These are phyloP conservation scores for Ganoderma lingzhi DNA, from an alignment of 1,284 basidiomycete genomes.

Conservation along the genomic window DNA sequence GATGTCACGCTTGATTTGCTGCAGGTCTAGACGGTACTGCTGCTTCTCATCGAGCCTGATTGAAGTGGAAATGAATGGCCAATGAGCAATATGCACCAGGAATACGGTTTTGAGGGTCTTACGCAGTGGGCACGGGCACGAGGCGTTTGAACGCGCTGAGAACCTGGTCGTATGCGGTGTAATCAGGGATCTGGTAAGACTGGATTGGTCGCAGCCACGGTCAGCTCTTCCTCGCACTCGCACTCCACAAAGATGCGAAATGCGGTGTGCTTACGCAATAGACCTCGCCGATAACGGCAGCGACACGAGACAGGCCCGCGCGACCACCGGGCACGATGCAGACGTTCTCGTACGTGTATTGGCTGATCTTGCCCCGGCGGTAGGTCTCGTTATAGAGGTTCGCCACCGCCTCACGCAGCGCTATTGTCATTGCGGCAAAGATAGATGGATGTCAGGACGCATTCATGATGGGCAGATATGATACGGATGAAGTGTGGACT, in stretches of 20 bases:
- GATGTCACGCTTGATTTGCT: slow-evolving; percentile 80
- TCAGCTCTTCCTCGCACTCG: background rate
- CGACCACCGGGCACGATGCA: slow-evolving; percentile 94
- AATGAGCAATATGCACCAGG: background rate
- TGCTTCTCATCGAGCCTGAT: slow-evolving; percentile 46
- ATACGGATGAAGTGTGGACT: background rate
- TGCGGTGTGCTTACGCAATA: slow-evolving; percentile 61
- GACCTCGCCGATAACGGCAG: slow-evolving; percentile 88
- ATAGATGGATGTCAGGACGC: background rate
- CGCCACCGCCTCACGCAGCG: slow-evolving; percentile 79
- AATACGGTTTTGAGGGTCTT: slow-evolving; percentile 9
- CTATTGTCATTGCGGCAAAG: slow-evolving; percentile 29
- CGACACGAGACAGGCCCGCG: slow-evolving; percentile 88
- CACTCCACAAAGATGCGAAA: background rate
- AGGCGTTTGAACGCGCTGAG: slow-evolving; percentile 89
- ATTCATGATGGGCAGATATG: slow-evolving; percentile 21
- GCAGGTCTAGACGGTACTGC: slow-evolving; percentile 77
- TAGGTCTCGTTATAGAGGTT: slow-evolving; percentile 90
- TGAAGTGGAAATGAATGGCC: background rate
- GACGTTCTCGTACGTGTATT: slow-evolving; percentile 92
- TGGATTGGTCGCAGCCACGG: slow-evolving; percentile 37
- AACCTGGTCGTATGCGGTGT: slow-evolving; percentile 88
- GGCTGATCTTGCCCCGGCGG: slow-evolving; percentile 77
- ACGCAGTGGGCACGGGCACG: slow-evolving; percentile 90
- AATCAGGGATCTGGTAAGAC: slow-evolving; percentile 89